These are phyloP conservation scores for Pestalotiopsis sp. DNA, from an alignment of 2,329 filamentous ascomycete species.

Conservation along the genomic window DNA sequence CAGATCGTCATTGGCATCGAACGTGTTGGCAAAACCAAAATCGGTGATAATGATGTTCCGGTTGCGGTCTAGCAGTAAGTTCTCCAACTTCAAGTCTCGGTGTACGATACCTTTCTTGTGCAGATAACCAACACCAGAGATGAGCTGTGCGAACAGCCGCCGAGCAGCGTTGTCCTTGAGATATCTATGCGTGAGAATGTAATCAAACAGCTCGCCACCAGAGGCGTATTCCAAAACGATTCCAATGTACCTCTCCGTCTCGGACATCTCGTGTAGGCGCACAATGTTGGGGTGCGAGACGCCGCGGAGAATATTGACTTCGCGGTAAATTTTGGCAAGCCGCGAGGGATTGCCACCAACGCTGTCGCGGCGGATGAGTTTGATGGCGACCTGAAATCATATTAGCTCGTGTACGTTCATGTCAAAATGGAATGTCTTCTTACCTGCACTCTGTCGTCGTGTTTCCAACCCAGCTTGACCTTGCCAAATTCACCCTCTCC, in stretches of 20 bases:
- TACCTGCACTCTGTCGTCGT: conserved; percentile 85
- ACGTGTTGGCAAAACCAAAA: conserved; percentile 98
- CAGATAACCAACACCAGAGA: conserved; percentile 94
- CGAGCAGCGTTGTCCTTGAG: conserved; percentile 91
- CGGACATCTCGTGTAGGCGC: conserved; percentile 95
- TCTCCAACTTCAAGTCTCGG: conserved; percentile 94
- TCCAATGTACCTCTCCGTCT: conserved; percentile 95
- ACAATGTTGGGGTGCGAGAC: conserved; percentile 97
- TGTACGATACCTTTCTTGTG: conserved; percentile 99
- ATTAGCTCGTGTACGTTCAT: conserved; percentile 18
- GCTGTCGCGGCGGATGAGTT: conserved; percentile 86
- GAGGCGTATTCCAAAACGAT: conserved; percentile 99
- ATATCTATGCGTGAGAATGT: conserved; percentile 95
- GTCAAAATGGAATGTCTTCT: conserved; percentile 19
- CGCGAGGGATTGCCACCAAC: conserved; percentile 87
- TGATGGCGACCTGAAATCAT: conserved; percentile 79
- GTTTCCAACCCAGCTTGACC: conserved; percentile 98
- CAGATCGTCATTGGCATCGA: conserved; percentile 85
- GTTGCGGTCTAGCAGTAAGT: conserved; percentile 90
- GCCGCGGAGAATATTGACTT: conserved; percentile 87
- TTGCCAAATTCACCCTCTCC: conserved; percentile 99
- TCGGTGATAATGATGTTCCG: conserved; percentile 99
- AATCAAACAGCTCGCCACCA: conserved; percentile 96
- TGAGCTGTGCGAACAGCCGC: conserved; percentile 89
- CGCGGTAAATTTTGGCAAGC: conserved; percentile 94